Percentiles rank a stretch among this genome's conserved stretches.
Evolutionary conservation across 306 rosid genomes (phyloP).

Genomic region (Mucuna pruriens): DNA sequence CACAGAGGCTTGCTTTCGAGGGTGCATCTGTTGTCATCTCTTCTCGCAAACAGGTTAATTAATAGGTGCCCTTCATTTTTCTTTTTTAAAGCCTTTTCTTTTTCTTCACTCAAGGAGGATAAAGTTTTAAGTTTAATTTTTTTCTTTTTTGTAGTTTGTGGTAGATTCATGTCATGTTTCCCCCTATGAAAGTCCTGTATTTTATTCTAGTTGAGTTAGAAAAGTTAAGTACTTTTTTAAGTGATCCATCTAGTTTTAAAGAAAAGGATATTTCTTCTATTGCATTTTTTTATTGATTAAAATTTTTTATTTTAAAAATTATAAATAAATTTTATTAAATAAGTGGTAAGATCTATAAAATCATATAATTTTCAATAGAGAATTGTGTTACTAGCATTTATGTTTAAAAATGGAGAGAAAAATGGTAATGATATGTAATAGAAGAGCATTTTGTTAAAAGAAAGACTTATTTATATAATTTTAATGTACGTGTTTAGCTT

Average conservation of each 20-base stretch:
- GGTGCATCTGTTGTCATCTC: slow-evolving; percentile 91
- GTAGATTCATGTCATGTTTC: background rate
- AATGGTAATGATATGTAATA: background rate
- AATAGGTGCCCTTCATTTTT: slow-evolving; percentile 25
- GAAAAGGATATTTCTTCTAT: no score
- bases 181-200: background rate
- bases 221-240: background rate
- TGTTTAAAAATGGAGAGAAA: background rate
- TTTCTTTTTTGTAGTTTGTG: background rate
- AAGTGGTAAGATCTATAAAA: no score
- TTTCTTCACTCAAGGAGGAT: background rate
- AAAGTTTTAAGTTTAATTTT: background rate
- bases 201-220: background rate
- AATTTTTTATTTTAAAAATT: no score
- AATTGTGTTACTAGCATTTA: no score
- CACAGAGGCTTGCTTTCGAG: slow-evolving; percentile 85
- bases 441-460: background rate
- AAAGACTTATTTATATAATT: background rate
- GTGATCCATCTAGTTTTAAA: background rate
- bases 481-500: background rate
- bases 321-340: no score
- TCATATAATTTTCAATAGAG: no score
- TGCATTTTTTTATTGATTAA: no score
- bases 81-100: background rate
- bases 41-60: slow-evolving; percentile 74